Evolutionary conservation across 176 grass and related monocot species (phyloP).

Genomic region (Oryza longistaminata): DNA sequence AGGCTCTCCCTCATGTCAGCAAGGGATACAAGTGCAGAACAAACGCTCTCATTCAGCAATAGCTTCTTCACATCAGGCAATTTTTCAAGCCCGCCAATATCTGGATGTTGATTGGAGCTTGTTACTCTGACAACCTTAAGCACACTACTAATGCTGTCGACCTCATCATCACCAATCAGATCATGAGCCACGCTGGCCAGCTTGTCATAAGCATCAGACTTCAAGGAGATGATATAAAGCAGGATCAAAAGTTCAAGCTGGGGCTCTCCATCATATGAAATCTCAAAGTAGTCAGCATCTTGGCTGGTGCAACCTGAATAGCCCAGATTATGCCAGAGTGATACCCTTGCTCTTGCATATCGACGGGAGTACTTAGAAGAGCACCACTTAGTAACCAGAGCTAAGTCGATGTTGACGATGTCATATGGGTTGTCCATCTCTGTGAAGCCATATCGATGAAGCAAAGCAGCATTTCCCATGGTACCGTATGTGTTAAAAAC

Average conservation of each 20-base stretch:
- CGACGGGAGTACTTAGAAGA: conserved; percentile 60
- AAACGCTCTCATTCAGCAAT: conserved; percentile 54
- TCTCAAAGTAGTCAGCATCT: conserved; percentile 81
- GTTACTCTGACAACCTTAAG: conserved; percentile 51
- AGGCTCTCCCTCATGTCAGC: conserved; percentile 69
- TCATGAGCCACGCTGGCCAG: conserved; percentile 41
- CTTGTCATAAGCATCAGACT: conserved; percentile 62
- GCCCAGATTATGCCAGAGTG: conserved; percentile 65
- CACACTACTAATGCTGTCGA: conserved; percentile 39
- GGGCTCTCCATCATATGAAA: conserved; percentile 79
- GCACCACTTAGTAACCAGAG: conserved; percentile 67
- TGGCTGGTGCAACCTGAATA: conserved; percentile 78
- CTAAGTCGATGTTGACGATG: conserved; percentile 84
- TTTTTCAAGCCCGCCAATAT: conserved; percentile 25
- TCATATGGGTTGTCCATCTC: conserved; percentile 78
- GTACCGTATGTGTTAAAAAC: conserved; percentile 92
- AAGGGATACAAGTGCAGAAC: conserved; percentile 58
- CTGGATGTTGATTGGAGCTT: conserved; percentile 32
- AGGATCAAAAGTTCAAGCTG: conserved; percentile 75
- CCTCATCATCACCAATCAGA: conserved; percentile 47
- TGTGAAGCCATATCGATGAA: conserved; percentile 93
- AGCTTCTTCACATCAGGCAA: conserved; percentile 58
- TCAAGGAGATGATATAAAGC: conserved; percentile 69
- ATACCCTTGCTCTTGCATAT: conserved; percentile 61
- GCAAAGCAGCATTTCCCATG: conserved; percentile 91